These are phyloP conservation scores for Tricholoma furcatifolium DNA, from an alignment of 768 basidiomycete genomes.

Conservation along the genomic window DNA sequence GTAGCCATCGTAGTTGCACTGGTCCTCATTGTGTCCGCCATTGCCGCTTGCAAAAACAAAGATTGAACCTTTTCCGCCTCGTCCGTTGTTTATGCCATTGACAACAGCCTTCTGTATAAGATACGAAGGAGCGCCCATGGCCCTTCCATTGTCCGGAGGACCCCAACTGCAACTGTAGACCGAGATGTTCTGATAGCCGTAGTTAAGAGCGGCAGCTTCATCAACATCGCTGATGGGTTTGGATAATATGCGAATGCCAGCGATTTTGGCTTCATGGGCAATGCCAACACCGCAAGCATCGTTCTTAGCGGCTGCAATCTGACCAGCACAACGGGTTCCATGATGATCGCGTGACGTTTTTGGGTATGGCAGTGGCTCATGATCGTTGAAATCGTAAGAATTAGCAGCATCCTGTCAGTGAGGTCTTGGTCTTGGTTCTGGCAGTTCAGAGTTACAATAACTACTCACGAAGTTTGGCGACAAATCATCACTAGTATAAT, in stretches of 20 bases:
- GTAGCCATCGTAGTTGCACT: constrained; percentile 99
- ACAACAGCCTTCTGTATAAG: constrained; percentile 91
- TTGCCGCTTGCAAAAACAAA: constrained; percentile 98
- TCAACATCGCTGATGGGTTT: constrained; percentile 93
- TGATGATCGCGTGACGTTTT: constrained; percentile 87
- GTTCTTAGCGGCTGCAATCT: constrained; percentile 91
- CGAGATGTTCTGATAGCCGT: constrained; percentile 84
- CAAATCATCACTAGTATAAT: constrained; percentile 85
- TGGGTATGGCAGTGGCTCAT: constrained; percentile 82
- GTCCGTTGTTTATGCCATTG: constrained; percentile 89
- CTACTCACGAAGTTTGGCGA: constrained; percentile 85
- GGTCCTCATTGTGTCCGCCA: constrained; percentile 86
- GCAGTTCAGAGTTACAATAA: neutral
- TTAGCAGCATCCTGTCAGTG: constrained; percentile 70
- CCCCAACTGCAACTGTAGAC: constrained; percentile 99
- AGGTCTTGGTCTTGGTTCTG: neutral
- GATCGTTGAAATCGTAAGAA: constrained; percentile 96
- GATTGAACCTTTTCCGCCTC: constrained; percentile 86
- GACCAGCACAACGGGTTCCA: constrained; percentile 96
- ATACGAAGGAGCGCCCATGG: constrained; percentile 92
- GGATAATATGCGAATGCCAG: constrained; percentile 94
- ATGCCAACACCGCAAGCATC: constrained; percentile 93
- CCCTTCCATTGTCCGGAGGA: constrained; percentile 89
- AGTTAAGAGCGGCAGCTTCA: constrained; percentile 93
- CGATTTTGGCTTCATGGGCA: constrained; percentile 86